Conservation (phyloP, 2,329 filamentous ascomycete genomes). For the Helotiales sp. region DNA sequence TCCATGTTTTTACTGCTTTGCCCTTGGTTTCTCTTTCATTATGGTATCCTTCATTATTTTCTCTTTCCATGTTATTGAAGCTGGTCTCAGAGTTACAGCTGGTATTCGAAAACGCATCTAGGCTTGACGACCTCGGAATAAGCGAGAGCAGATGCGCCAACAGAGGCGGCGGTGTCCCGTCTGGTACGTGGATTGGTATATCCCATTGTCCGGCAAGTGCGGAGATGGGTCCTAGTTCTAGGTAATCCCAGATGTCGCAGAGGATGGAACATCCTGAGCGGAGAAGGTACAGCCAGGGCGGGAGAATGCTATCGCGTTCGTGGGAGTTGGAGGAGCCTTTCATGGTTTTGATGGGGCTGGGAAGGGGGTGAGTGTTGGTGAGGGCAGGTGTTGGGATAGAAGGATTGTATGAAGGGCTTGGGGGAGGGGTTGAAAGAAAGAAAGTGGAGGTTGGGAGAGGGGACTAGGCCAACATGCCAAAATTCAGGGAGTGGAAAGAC, state of each 20-base stretch:
- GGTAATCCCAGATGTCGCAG: slow-evolving; percentile 20
- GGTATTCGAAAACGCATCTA: too few relatives aligned
- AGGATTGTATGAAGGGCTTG: too few relatives aligned
- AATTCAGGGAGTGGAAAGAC: too few relatives aligned
- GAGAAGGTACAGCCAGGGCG: slow-evolving; percentile 31
- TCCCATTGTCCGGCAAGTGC: slow-evolving; percentile 16
- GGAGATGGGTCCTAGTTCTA: slow-evolving; percentile 24
- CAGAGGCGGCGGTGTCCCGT: neutral
- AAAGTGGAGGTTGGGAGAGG: too few relatives aligned
- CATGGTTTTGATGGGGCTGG: slow-evolving; percentile 2
- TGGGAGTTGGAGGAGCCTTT: slow-evolving; percentile 12
- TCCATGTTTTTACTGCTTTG: neutral
- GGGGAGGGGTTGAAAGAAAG: too few relatives aligned
- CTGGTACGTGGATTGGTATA: neutral
- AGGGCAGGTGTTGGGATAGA: too few relatives aligned
- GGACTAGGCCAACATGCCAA: too few relatives aligned
- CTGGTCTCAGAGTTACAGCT: too few relatives aligned
- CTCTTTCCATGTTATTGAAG: too few relatives aligned
- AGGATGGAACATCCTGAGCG: slow-evolving; percentile 27
- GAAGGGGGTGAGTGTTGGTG: too few relatives aligned
- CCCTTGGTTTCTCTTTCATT: too few relatives aligned
- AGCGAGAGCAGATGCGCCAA: neutral
- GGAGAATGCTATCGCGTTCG: slow-evolving; percentile 12
- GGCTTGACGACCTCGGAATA: neutral
- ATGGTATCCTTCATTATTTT: too few relatives aligned